A percentile compares a stretch with the other conserved stretches of the same genome.
Evolutionary conservation across 306 rosid species (phyloP).

Genomic region (Potentilla sterilis): DNA sequence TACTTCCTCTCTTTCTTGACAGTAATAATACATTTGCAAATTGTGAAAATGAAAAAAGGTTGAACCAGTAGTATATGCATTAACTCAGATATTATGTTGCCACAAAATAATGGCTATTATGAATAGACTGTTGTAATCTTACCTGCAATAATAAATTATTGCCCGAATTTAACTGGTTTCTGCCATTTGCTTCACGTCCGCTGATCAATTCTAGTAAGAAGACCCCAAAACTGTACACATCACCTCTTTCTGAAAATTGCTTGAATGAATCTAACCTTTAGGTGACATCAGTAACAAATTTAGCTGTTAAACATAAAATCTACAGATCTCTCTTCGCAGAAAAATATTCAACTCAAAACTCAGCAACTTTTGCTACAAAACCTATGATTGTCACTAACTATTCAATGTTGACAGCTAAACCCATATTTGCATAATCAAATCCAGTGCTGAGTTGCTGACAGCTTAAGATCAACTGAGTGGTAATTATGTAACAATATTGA

Average conservation of each 20-base stretch:
- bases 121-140: background rate
- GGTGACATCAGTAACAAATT: background rate
- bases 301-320: background rate
- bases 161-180: constrained; percentile 28
- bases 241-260: constrained; percentile 49
- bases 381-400: background rate
- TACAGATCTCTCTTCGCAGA: background rate
- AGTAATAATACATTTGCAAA: background rate
- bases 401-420: background rate
- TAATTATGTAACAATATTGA: background rate
- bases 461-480: background rate
- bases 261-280: constrained; percentile 50
- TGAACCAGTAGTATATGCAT: background rate
- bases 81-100: background rate
- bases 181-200: constrained; percentile 51
- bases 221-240: constrained; percentile 69
- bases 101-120: background rate
- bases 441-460: background rate
- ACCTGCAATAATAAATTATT: constrained; percentile 56
- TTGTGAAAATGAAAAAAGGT: background rate
- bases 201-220: constrained; percentile 69
- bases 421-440: background rate
- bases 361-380: background rate
- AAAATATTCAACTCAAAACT: background rate
- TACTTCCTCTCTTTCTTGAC: background rate